These are phyloP conservation scores for Eucalyptus coolabah DNA, from an alignment of 345 rosid species.

Conservation along the genomic window DNA sequence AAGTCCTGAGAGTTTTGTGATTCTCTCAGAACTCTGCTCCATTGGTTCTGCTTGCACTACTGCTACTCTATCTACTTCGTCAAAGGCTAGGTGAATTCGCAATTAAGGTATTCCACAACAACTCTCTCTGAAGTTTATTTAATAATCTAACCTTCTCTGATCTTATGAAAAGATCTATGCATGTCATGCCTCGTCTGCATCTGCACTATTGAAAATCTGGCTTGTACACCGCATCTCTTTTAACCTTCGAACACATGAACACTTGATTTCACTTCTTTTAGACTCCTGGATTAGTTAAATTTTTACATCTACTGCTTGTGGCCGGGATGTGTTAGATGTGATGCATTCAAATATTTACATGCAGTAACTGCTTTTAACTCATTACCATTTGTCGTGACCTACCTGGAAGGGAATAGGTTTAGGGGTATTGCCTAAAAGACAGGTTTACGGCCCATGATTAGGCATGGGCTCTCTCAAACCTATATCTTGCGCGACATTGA, in stretches of 20 bases:
- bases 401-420: no score
- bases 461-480: no score
- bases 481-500: rapidly evolving
- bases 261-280: not conserved
- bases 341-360: not conserved
- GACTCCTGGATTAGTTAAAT: not conserved
- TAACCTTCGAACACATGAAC: not conserved
- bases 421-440: rapidly evolving
- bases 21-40: not conserved
- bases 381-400: rapidly evolving
- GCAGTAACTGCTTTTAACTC: not conserved
- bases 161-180: not conserved
- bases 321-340: not conserved
- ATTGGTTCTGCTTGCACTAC: not conserved
- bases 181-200: not conserved
- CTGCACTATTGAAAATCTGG: not conserved
- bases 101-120: not conserved
- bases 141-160: not conserved
- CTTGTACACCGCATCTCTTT: rapidly evolving
- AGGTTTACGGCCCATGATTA: rapidly evolving
- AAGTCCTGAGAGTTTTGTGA: no score
- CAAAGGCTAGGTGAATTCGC: not conserved
- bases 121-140: not conserved
- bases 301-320: not conserved
- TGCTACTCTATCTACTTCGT: not conserved